A percentile compares a stretch with the other conserved stretches of the same genome.
These are phyloP conservation scores for Daldinia sp. DNA, from an alignment of 2,329 filamentous ascomycete species.

Conservation along the genomic window DNA sequence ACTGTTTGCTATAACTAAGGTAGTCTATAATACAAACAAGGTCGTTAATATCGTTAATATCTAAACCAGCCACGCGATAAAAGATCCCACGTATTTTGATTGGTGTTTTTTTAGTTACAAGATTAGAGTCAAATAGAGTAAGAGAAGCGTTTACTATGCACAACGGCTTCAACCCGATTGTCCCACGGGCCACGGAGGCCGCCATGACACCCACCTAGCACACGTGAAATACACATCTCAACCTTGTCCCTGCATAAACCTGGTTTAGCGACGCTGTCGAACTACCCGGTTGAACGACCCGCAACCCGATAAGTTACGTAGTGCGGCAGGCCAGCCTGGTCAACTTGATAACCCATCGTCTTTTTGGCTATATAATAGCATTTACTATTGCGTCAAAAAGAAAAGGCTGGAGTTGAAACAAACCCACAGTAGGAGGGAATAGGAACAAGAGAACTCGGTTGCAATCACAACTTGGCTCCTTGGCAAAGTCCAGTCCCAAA, in stretches of 20 bases:
- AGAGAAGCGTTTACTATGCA: not conserved
- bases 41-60: conserved; percentile 15
- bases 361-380: conserved; percentile 19
- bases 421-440: conserved; percentile 28
- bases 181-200: not conserved
- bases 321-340: conserved; percentile 11
- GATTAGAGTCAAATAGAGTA: not conserved
- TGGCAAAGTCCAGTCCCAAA: conserved; percentile 16
- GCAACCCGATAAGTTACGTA: not conserved
- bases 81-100: conserved; percentile 7
- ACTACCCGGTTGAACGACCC: conserved; percentile 11
- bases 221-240: not conserved
- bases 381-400: conserved; percentile 28
- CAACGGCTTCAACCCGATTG: not conserved
- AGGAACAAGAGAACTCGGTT: conserved; percentile 29
- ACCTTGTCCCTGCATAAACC: conserved; percentile 3
- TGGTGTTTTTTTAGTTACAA: conserved; percentile 8
- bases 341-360: not conserved
- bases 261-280: not conserved
- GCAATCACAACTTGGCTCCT: conserved; percentile 32
- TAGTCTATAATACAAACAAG: conserved; percentile 18
- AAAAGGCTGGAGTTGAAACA: conserved; percentile 31
- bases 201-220: not conserved
- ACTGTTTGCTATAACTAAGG: not conserved
- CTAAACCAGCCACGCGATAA: conserved; percentile 7